Conservation (phyloP, 257 asterid species). For the Ophiorrhiza pumila region DNA sequence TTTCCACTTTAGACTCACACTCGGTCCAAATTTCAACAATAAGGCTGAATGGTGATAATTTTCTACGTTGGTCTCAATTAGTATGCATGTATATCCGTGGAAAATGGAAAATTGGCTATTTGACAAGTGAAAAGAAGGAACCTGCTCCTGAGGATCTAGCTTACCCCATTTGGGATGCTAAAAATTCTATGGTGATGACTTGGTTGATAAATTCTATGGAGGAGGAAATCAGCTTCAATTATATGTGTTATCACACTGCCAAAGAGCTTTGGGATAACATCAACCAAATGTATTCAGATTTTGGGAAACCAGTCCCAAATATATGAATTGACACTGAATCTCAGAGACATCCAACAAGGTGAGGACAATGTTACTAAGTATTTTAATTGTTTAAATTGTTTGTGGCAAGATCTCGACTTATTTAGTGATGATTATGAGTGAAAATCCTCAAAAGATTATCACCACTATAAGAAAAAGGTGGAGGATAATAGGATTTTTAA, state of each 20-base stretch:
- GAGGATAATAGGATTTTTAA: not conserved
- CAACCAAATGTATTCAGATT: not conserved
- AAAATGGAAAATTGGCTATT: not conserved
- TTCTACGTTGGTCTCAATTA: not conserved
- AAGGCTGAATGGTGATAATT: too few relatives aligned
- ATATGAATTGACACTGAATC: too few relatives aligned
- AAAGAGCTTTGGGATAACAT: not conserved
- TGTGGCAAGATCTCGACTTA: too few relatives aligned
- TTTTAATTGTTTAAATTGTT: too few relatives aligned
- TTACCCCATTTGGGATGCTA: not conserved
- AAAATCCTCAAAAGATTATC: too few relatives aligned
- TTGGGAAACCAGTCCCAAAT: not conserved
- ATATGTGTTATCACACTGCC: not conserved
- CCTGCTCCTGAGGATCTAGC: not conserved
- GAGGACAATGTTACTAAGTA: too few relatives aligned
- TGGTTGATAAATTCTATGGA: conserved; percentile 10
- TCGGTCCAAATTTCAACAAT: too few relatives aligned
- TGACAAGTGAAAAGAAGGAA: not conserved
- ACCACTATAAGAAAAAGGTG: not conserved
- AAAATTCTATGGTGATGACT: conserved; percentile 1
- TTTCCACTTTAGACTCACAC: too few relatives aligned
- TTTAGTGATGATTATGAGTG: too few relatives aligned
- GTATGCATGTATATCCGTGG: not conserved
- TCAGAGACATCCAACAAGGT: too few relatives aligned
- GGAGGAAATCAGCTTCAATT: not conserved